phyloP scores from a whole-genome alignment of 345 rosid genomes.

The Gossypium stocksii region DNA sequence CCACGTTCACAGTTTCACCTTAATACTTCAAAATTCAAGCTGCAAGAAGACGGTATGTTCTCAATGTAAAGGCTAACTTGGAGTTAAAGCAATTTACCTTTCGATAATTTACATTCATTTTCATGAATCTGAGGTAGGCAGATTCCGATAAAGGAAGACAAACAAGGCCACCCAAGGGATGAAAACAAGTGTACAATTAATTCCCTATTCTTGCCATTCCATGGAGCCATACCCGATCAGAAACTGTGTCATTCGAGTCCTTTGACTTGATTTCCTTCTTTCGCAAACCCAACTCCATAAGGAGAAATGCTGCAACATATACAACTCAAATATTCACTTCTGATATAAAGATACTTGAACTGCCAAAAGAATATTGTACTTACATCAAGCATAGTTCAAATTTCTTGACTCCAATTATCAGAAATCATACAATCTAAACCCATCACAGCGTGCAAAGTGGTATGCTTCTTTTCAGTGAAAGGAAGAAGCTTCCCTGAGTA shows the following conservation, averaged over 20 bases:
- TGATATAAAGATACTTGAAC: neutral
- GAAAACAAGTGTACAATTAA: neutral
- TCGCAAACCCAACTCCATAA: neutral
- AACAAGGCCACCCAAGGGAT: neutral
- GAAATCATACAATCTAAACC: conserved; percentile 10
- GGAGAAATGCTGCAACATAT: too few species aligned
- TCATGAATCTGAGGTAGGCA: neutral
- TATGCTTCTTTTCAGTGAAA: conserved; percentile 7
- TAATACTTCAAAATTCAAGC: neutral
- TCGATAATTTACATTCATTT: neutral
- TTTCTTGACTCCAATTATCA: conserved; percentile 41
- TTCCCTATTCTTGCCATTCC: neutral
- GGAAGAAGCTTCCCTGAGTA: conserved; percentile 40
- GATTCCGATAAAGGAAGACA: neutral
- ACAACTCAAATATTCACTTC: too few species aligned
- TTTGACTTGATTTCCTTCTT: neutral
- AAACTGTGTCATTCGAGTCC: neutral
- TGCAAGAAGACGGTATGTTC: neutral
- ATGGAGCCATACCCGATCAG: neutral
- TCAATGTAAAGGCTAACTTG: neutral
- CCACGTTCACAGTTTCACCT: neutral
- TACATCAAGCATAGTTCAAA: conserved; percentile 27
- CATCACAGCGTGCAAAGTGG: conserved; percentile 8
- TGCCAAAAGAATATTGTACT: neutral
- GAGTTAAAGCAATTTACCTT: neutral